Base-by-base conservation (phyloP, 2,329 filamentous ascomycete genomes). In the Pseudogymnoascus sp. region DNA sequence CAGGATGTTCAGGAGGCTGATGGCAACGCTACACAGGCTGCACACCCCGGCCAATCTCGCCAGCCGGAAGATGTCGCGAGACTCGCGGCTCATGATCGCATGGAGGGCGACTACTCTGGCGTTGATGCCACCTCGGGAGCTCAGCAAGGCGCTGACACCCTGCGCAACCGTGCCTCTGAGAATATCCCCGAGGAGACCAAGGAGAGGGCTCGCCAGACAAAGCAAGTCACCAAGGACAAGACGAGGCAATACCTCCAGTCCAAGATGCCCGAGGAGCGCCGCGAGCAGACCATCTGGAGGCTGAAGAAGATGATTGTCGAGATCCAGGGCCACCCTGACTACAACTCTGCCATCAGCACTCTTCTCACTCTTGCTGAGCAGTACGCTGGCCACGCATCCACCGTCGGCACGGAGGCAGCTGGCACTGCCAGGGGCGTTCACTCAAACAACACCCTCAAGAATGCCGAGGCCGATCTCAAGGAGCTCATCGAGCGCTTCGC, bases 291-390 rank as follows among this genome's bases (percentile, higher is more conserved):
- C 62, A 87, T 97, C 70, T 96, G 87, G 83, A 90, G 94, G 38
- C 78, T 99, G 68, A 99, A 93, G 86, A 97, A 97, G 85, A 96
- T 97, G 89, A 79, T 99, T 39, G 86, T 97, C 52, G 94, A 99
- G 77, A 92, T 96, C 70, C 94, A 99, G 78, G 90, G 93, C 63
- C 94, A 97, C 72, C 85, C 90, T 63, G 93, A 99, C 71, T 99
- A 97, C 76, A 87, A 92, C 69, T 83, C 89, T 74, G 94, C 94
- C n/a, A 88, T 99, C 66, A 85, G 92, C 70, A 95, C 93, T 2
- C 80, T 99, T 5, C 82, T 99, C 31, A 80, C 84, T 43, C 80
- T 99, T 59, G 92, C 91, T 6, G 92, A 96, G 77, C 84, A 87
- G 68, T 99, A 99, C 71, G 86, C 85, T 64, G 83, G 85, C 58